Base-by-base conservation (phyloP, 1,139 yeast genomes). In the Protomyces macrosporus region DNA sequence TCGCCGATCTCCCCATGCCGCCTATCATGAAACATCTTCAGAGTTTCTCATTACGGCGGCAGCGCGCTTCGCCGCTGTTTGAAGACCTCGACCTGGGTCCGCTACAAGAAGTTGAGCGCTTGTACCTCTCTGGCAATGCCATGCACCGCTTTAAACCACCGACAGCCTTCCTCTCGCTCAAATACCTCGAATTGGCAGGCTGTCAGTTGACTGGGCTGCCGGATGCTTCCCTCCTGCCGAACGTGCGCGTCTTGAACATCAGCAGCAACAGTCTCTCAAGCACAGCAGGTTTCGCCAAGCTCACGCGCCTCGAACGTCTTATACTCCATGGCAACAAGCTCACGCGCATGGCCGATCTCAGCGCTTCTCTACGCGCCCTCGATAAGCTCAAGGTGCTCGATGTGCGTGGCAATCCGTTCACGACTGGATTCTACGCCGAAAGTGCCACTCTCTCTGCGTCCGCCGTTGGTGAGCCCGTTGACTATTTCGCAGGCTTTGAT, bases 171-270 rank as follows among this genome's bases (percentile, higher is more conserved):
- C 63, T 73, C 65, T 73, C 72, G 56, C 68, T 75, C 34, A 75
- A 73, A 52, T 66, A 68, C 4, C 69, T 75, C 45, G 77, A 75
- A 63, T 66, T 75, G 14, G 72, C 75, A 4, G 71, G 71, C 4
- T 68, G 70, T 40, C 69, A 70, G 3, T 66, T 75, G 12, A 57
- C 58, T n/a, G 39, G 42, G 7, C 65, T 75, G 6, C 77, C 77
- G 1, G 63, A 60, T 14, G 65, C 70, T 7, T 68, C 67, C 40
- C 63, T 67, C 51, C 68, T 70, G 35, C 68, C 72, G 53, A 75
- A 75, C 63, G 64, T 75, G 35, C 71, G 77, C 6, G 75, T 73
- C 35, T 68, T 75, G 33, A 73, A 75, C 61, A 65, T 75, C 42
- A 70, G 75, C n/a, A 70, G 73, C 67, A 75, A 75, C 66, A 64